Base-by-base conservation (phyloP, 2,329 filamentous ascomycete species). In the Colletotrichum coccodes region DNA sequence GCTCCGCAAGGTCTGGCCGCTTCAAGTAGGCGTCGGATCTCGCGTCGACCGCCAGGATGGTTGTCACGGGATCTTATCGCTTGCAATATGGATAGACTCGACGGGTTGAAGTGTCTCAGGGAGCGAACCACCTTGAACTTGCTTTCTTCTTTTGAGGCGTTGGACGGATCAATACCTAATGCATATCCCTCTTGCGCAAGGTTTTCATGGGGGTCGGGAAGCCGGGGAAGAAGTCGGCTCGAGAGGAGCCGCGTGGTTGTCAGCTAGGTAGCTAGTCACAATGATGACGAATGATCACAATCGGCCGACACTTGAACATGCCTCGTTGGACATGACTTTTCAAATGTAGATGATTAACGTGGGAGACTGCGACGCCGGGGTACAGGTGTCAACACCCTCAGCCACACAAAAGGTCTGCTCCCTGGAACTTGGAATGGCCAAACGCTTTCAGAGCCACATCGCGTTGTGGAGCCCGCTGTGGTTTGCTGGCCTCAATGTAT, bases 121-220 rank as follows among this genome's bases (percentile, higher is more conserved):
- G 34, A 21, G 26, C 38, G 26, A 26, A 34, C 49, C 57, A 36
- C 34, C 61, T 64, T 64, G 26, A 36, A 60, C 30, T 60, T 65
- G 47, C 30, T 69, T 66, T 59, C n/a, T 58, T 67, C 36, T 46
- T n/a, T 59, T 44, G 21, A 18, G 66, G 66, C 61, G 61, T 65
- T 68, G 54, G 47, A 53, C 14, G 56, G 62, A 60, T 64, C 56
- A 47, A 60, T 65, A 65, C 56, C 56, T 65, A 60, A 60, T 54
- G 62, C 46, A 65, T 47, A 46, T 52, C 36, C 56, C 47, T 65
- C 62, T 11, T 40, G 30, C 23, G 42, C 40, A 47, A 65, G 47
- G 62, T 52, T 52, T 60, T 46, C 56, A 65, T 69, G 34, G 34
- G 65, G 34, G 46, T 66, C 61, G 60, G 68, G n/a, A 53, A 72